Base-by-base conservation (phyloP, 805 yeast species). In the Kockiozyma suomiensis region DNA sequence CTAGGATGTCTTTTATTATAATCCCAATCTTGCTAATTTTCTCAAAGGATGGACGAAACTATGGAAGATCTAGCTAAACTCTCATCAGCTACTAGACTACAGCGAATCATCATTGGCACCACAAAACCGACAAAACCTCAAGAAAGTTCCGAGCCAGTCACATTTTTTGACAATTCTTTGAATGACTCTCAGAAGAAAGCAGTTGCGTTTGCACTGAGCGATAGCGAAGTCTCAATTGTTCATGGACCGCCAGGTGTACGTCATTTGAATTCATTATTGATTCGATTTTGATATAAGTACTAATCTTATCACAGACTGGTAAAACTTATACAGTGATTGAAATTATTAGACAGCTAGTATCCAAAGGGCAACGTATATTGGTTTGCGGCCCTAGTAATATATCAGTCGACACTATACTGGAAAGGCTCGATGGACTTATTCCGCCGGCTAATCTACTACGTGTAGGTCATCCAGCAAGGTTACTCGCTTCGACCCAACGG, bases 321-420 rank as follows among this genome's bases (percentile, higher is more conserved):
- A 87, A 87, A 70, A 93, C 98, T 0, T 86, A 86, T 64, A 92
- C 97, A 0, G 68, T 93, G 4, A 84, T 92, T 8, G 97, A 93
- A 69, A 75, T 89, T 6, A 85, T 91, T 38, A 82, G 87, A 53
- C 97, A 92, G 70, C 75, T 90, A 52, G 78, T 84, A 0, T 76
- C 75, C 7, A 74, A 73, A 32, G 82, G 82, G 6, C 78, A 82
- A 62, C 72, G 91, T 47, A 85, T 93, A 0, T 75, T 93, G 30
- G 92, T 93, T 0, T 92, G 97, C 75, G 97, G 97, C 0, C 96
- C 98, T 0, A 91, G 97, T 0, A 93, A 93, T 71, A 85, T 91
- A 15, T 84, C 97, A 0, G 96, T 92, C 0, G 66, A 93, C 72
- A 93, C 96, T 0, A 87, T 93, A 15, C 73, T 92, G 50, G 97